phyloP scores from a whole-genome alignment of 345 rosid genomes.

The Limnanthes douglasii region DNA sequence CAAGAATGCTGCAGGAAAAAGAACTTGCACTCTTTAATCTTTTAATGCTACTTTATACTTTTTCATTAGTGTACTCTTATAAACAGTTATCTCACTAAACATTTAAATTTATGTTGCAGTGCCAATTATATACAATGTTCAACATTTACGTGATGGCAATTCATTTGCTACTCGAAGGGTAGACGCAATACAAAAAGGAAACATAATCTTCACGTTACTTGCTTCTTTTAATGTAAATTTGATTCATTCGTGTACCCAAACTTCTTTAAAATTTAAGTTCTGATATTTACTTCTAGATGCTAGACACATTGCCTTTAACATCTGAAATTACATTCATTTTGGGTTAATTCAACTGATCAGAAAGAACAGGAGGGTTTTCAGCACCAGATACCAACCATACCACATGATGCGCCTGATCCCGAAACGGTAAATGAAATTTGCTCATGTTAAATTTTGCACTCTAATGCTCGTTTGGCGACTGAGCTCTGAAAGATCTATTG shows the following conservation, averaged over 20 bases:
- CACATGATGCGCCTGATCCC: slow-evolving; percentile 58
- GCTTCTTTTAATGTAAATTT: slow-evolving; percentile 99
- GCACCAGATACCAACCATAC: slow-evolving; percentile 60
- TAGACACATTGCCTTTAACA: slow-evolving; percentile 2
- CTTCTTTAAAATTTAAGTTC: neutral
- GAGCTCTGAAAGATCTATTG: slow-evolving; percentile 15
- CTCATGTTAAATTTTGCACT: slow-evolving; percentile 7
- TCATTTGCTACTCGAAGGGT: slow-evolving; percentile 87
- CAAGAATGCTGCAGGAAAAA: no score
- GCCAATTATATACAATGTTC: slow-evolving; percentile 69
- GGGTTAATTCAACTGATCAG: slow-evolving; percentile 16
- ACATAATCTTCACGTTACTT: slow-evolving; percentile 54
- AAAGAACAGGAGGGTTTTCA: slow-evolving; percentile 61
- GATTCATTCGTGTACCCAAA: no score
- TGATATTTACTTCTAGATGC: neutral
- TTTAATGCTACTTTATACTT: no score
- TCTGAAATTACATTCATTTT: slow-evolving; percentile 4
- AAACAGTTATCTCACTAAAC: slow-evolving; percentile 1
- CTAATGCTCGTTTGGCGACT: slow-evolving; percentile 6
- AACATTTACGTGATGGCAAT: slow-evolving; percentile 83
- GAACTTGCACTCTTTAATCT: no score
- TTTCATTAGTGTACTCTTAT: no score
- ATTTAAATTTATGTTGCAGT: slow-evolving; percentile 27
- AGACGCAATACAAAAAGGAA: slow-evolving; percentile 88
- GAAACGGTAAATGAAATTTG: slow-evolving; percentile 36